phyloP scores from a whole-genome alignment of 1,284 basidiomycete species.

The Ustilago bromivora region DNA sequence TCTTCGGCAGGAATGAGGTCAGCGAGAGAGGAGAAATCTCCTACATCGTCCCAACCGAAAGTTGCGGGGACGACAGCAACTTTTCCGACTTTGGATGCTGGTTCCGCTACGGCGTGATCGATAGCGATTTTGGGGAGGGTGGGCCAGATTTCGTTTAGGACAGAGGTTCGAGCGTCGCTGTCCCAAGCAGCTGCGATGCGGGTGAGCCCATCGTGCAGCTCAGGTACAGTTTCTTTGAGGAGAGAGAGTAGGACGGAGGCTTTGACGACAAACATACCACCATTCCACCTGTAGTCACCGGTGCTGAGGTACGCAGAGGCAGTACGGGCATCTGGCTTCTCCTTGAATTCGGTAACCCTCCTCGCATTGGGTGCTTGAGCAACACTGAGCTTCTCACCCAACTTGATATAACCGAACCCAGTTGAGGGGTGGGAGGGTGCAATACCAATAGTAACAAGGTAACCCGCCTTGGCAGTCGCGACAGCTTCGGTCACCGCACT shows the following conservation, averaged over 20 bases:
- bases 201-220: constrained; percentile 63
- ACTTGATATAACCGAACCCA: constrained; percentile 70
- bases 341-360: constrained; percentile 68
- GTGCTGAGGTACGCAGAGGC: constrained; percentile 66
- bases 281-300: constrained; percentile 69
- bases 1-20: constrained; percentile 68
- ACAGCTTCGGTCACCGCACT: constrained; percentile 67
- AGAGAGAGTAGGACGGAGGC: constrained; percentile 62
- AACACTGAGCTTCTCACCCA: constrained; percentile 62
- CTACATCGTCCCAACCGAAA: constrained; percentile 70
- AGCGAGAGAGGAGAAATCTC: constrained; percentile 67
- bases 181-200: constrained; percentile 65
- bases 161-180: constrained; percentile 41
- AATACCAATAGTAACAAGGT: constrained; percentile 69
- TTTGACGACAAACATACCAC: constrained; percentile 70
- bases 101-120: constrained; percentile 69
- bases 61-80: constrained; percentile 69
- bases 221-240: constrained; percentile 59
- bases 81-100: constrained; percentile 65
- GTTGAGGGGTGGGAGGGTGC: constrained; percentile 68
- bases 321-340: constrained; percentile 69
- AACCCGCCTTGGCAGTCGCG: constrained; percentile 65
- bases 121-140: constrained; percentile 68
- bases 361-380: constrained; percentile 65
- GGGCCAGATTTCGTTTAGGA: constrained; percentile 63